Conservation (phyloP, 345 rosid species). For the Hypericum androsaemum region DNA sequence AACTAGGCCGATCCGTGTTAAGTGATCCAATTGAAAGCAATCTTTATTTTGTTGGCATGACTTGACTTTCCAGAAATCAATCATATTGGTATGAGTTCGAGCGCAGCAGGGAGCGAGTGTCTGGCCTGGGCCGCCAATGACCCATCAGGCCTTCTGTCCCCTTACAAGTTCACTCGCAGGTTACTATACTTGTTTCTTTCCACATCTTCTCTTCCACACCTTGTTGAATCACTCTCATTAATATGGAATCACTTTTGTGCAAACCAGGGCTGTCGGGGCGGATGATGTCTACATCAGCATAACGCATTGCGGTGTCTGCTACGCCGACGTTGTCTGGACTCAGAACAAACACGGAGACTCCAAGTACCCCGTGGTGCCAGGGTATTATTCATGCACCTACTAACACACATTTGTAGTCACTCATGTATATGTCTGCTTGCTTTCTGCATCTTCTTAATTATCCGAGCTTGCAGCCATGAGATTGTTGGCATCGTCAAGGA, state of each 20-base stretch:
- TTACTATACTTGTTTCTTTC: constrained; percentile 7
- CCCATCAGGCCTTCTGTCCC: constrained; percentile 57
- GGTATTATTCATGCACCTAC: constrained; percentile 35
- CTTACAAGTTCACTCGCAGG: constrained; percentile 61
- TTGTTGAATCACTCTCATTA: too few relatives aligned
- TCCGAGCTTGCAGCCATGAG: constrained; percentile 51
- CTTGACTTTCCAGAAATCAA: too few relatives aligned
- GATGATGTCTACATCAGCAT: constrained; percentile 69
- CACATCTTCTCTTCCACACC: too few relatives aligned
- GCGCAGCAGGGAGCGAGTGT: constrained; percentile 23
- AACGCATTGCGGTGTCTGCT: constrained; percentile 88
- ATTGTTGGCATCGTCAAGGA: constrained; percentile 72
- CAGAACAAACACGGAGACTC: constrained; percentile 49
- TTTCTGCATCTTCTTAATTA: constrained; percentile 9
- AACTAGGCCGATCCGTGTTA: too few relatives aligned
- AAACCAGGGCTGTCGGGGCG: constrained; percentile 44
- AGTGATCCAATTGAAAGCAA: too few relatives aligned
- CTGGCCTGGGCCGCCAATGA: constrained; percentile 66
- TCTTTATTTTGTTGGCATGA: too few relatives aligned
- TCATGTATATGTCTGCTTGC: neutral
- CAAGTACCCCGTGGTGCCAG: constrained; percentile 81
- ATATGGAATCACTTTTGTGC: too few relatives aligned
- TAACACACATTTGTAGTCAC: neutral
- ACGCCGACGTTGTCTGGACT: constrained; percentile 75
- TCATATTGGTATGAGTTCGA: constrained; percentile 24